Percentiles rank a stretch among this genome's conserved stretches.
Conservation (phyloP, 1,139 yeast genomes). For the Sugiyamaella sp. region DNA sequence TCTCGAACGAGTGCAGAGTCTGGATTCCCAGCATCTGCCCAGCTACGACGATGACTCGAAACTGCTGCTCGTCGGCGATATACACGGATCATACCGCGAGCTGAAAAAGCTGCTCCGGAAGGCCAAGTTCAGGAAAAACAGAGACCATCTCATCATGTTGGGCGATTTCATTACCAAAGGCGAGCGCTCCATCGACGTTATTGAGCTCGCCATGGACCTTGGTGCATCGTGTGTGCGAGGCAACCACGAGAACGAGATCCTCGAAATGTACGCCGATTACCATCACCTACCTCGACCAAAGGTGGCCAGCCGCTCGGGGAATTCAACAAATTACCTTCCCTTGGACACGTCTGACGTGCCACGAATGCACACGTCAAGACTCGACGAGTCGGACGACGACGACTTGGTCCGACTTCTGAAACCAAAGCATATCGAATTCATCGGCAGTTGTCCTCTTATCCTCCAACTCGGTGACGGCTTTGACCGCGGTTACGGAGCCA, state of each 20-base stretch:
- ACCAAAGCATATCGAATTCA: conserved; percentile 61
- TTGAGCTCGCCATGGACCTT: conserved; percentile 60
- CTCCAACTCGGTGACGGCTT: conserved; percentile 62
- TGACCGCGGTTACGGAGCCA: conserved; percentile 49
- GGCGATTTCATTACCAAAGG: conserved; percentile 93
- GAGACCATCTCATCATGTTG: conserved; percentile 66
- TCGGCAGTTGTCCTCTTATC: conserved; percentile 65
- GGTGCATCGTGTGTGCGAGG: conserved; percentile 78
- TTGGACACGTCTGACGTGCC: neutral
- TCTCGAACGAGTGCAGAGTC: conserved; percentile 28
- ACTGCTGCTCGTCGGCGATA: conserved; percentile 77
- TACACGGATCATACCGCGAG: conserved; percentile 75
- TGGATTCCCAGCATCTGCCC: conserved; percentile 29
- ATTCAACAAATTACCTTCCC: neutral
- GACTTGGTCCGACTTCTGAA: conserved; percentile 60
- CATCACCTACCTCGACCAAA: conserved; percentile 51
- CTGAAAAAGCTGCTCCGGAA: conserved; percentile 54
- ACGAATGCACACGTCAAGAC: neutral
- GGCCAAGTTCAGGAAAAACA: conserved; percentile 47
- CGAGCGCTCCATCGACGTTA: conserved; percentile 67
- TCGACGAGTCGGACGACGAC: conserved; percentile 45
- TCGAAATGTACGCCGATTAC: conserved; percentile 61
- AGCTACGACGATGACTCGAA: conserved; percentile 41
- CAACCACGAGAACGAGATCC: conserved; percentile 76
- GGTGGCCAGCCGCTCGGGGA: conserved; percentile 26